These are phyloP conservation scores for Fomitopsis pinicola DNA, from an alignment of 1,284 basidiomycete species.

Conservation along the genomic window DNA sequence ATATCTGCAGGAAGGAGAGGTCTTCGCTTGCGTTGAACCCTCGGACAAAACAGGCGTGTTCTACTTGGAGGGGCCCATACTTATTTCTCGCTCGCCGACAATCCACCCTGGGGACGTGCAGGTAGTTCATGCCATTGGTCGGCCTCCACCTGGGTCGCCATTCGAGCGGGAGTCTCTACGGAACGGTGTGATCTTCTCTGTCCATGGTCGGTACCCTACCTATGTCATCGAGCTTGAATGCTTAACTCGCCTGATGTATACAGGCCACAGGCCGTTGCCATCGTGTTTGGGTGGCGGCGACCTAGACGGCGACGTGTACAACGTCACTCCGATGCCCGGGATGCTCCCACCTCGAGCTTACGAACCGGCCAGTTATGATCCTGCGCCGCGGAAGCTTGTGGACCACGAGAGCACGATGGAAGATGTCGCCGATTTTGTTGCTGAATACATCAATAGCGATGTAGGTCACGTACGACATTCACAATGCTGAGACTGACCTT, in stretches of 20 bases:
- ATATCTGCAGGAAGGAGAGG: conserved; percentile 45
- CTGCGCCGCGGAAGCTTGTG: conserved; percentile 44
- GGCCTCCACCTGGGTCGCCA: conserved; percentile 46
- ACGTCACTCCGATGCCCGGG: conserved; percentile 35
- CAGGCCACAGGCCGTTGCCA: conserved; percentile 54
- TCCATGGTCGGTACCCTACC: conserved; percentile 33
- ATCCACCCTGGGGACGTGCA: conserved; percentile 70
- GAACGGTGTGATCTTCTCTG: conserved; percentile 59
- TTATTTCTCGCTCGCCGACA: conserved; percentile 61
- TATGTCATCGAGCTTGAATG: background rate
- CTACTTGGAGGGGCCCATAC: conserved; percentile 51
- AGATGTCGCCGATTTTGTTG: conserved; percentile 72
- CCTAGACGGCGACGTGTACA: conserved; percentile 58
- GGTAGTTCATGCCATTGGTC: conserved; percentile 54
- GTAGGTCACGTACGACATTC: conserved; percentile 29
- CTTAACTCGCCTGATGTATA: background rate
- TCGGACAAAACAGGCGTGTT: conserved; percentile 29
- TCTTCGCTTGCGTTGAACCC: conserved; percentile 53
- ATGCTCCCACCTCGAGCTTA: conserved; percentile 20
- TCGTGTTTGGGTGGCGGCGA: conserved; percentile 64
- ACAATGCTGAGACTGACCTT: background rate
- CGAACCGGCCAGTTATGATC: conserved; percentile 48
- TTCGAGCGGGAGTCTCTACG: conserved; percentile 46
- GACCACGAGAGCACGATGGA: conserved; percentile 54
- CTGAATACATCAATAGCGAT: conserved; percentile 68